These are phyloP conservation scores for Furcasterigmium furcatum DNA, from an alignment of 2,329 filamentous ascomycete genomes.

Conservation along the genomic window DNA sequence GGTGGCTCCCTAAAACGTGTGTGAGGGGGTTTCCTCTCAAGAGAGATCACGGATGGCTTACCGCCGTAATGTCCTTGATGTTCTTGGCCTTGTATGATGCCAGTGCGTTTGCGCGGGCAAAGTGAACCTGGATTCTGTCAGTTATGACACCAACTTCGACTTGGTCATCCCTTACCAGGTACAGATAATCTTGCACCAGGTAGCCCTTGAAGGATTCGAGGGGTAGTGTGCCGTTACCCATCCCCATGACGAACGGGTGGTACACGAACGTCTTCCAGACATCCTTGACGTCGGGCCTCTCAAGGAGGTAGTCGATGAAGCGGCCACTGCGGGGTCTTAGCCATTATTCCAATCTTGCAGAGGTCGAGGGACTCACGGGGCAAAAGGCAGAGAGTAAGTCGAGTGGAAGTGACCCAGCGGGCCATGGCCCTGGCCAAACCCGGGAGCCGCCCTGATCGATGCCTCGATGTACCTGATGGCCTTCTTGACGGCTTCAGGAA, in stretches of 20 bases:
- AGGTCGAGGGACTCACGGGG: conserved; percentile 45
- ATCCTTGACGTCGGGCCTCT: conserved; percentile 67
- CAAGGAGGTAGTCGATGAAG: conserved; percentile 81
- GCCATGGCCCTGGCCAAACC: conserved; percentile 64
- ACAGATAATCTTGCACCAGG: conserved; percentile 89
- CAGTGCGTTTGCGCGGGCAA: conserved; percentile 80
- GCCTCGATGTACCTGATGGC: conserved; percentile 70
- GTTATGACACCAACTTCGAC: not conserved
- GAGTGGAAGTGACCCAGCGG: conserved; percentile 81
- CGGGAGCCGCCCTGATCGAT: conserved; percentile 62
- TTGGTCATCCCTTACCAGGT: conserved; percentile 54
- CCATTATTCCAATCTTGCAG: not conserved
- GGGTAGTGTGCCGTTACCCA: conserved; percentile 74
- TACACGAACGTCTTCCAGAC: conserved; percentile 76
- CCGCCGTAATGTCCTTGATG: conserved; percentile 67
- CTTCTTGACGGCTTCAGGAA: conserved; percentile 59
- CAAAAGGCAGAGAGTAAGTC: conserved; percentile 63
- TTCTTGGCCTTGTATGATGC: conserved; percentile 80
- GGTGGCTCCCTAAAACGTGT: conserved; percentile 46
- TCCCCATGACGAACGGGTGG: conserved; percentile 75
- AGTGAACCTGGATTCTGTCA: conserved; percentile 61
- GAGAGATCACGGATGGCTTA: conserved; percentile 71
- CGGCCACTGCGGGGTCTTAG: conserved; percentile 45
- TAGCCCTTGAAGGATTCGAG: conserved; percentile 81
- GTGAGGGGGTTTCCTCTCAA: no score